Percentiles rank a stretch among this genome's conserved stretches.
phyloP scores from a whole-genome alignment of 1,139 yeast species.

The Taiozyma sp. region DNA sequence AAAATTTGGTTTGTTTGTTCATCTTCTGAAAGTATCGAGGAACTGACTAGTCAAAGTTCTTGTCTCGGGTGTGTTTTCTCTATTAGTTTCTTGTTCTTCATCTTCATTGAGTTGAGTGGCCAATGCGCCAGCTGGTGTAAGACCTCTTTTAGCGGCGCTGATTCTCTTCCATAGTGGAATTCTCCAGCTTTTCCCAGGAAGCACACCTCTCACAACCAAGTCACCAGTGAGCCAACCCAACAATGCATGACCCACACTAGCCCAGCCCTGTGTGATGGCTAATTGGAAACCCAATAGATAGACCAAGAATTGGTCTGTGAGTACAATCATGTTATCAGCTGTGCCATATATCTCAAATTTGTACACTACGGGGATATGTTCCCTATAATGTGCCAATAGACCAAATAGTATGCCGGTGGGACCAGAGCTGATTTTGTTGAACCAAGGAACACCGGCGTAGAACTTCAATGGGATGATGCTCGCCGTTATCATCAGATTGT shows the following conservation, averaged over 20 bases:
- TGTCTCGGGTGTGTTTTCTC: slow-evolving; percentile 49
- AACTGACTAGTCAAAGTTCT: slow-evolving; percentile 57
- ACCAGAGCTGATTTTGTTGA: slow-evolving; percentile 44
- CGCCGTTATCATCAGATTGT: slow-evolving; percentile 27
- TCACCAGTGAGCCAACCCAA: slow-evolving; percentile 61
- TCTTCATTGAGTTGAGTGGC: slow-evolving; percentile 14
- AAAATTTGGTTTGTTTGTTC: slow-evolving; percentile 1
- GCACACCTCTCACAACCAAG: slow-evolving; percentile 45
- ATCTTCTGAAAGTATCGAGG: slow-evolving; percentile 48
- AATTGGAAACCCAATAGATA: slow-evolving; percentile 50
- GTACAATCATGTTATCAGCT: slow-evolving; percentile 29
- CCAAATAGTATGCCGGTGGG: slow-evolving; percentile 62
- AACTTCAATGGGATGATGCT: slow-evolving; percentile 34
- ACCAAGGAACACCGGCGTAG: slow-evolving; percentile 23
- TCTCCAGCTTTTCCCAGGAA: slow-evolving; percentile 59
- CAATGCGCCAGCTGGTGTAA: slow-evolving; percentile 3
- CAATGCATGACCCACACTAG: slow-evolving; percentile 45
- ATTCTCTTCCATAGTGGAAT: slow-evolving; percentile 33
- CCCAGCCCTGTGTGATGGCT: slow-evolving; percentile 48
- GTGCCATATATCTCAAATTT: slow-evolving; percentile 39
- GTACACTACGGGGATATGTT: slow-evolving; percentile 57
- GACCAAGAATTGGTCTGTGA: slow-evolving; percentile 56
- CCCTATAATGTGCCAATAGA: slow-evolving; percentile 51
- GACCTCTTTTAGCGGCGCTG: slow-evolving; percentile 1
- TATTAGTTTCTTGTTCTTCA: slow-evolving; percentile 23